Base-by-base conservation (phyloP, 176 grass and related monocot genomes). In the Rhynchospora breviuscula region DNA sequence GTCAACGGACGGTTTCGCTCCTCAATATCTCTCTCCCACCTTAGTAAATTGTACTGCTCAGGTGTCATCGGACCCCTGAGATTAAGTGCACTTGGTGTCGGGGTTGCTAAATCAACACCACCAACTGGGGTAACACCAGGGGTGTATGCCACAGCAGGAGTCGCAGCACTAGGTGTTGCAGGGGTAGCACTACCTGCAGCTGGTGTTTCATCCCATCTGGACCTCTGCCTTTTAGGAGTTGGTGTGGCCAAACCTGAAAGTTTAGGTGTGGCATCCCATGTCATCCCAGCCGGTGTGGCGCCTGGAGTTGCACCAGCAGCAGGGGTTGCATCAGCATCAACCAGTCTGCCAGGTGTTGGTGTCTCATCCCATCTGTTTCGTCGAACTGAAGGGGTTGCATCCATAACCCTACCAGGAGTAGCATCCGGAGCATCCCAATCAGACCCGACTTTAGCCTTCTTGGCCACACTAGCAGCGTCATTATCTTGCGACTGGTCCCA, bases 301-400 rank as follows among this genome's bases (percentile, higher is more conserved):
- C 93, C 96, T 1, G 94, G 90, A 1, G 94, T 97, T 59, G 44
- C 63, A 31, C 93, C 93, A 69, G 91, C 90, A 45, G 88, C 85
- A 12, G 96, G 96, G 5, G 95, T 98, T 22, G 92, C 96, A 78
- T 99, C 96, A 0, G 96, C 88, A 87, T 99, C 96, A 19, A 87
- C 90, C 82, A 95, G 80, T 79, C 96, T 89, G n/a, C 96, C 96
- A 11, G 91, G 91, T 25, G 96, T 95, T 6, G 96, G 96, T 1
- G 96, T 99, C 85, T 99, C 96, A 86, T 99, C 96, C 96, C 96
- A 99, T 31, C 96, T 85, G 84, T 99, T 95, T 59, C 96, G 91
- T 15, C 96, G 84, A 33, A 95, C 65, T 0, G 91, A 99, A 0
- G 93, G 96, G 0, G 91, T 99, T 0, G 96, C 91, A 68, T 93